Base-by-base conservation (phyloP, 192 early-diverging fungal species). In the Allomyces macrogynus region DNA sequence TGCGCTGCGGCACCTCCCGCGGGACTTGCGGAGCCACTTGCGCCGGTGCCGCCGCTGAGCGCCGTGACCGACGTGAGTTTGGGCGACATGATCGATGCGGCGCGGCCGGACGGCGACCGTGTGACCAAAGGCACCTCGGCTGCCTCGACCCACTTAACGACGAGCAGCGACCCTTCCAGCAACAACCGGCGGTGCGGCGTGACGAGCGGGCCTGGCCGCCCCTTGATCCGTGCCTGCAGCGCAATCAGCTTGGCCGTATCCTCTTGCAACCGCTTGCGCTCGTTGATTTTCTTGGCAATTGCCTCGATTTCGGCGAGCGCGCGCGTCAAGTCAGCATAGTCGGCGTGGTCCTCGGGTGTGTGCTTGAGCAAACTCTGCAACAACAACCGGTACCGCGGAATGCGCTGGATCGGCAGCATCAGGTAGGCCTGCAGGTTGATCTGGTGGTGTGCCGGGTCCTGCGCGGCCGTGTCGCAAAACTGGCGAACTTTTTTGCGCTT, bases 351-450 rank as follows among this genome's bases (percentile, higher is more conserved):
- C 24, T 74, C 72, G 5, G 83, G 80, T 1, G 92, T 95, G 70
- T 77, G 80, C 62, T 82, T 72, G 16, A 94, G 74, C 23, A 98
- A 83, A 71, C 89, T 84, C 16, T 86, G 80, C 24, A 98, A 75
- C 14, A 97, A 77, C 60, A 99, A 74, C 24, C 86, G 87, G 73
- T 97, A 99, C 75, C 93, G 80, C 16, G 93, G 93, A 44, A 99
- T 81, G 7, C 95, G 84, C 72, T 99, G 95, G 25, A 99, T 81
- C 1, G 95, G 95, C 9, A 94, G 79, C 24, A 97, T 79, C 62
- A 96, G 72, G 72, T 87, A 92, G 4, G 87, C 83, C 65, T 90
- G 85, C 10, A 95, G 81, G 43, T 77, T 86, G 66, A 93, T 80
- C 71, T 93, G 91, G 26, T 78, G 76, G 63, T 91, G 90, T 61